Evolutionary conservation across 768 basidiomycete genomes (phyloP), one percentile per base, ranked within the genome.

Genomic region (Tricholoma hemisulphureum): DNA sequence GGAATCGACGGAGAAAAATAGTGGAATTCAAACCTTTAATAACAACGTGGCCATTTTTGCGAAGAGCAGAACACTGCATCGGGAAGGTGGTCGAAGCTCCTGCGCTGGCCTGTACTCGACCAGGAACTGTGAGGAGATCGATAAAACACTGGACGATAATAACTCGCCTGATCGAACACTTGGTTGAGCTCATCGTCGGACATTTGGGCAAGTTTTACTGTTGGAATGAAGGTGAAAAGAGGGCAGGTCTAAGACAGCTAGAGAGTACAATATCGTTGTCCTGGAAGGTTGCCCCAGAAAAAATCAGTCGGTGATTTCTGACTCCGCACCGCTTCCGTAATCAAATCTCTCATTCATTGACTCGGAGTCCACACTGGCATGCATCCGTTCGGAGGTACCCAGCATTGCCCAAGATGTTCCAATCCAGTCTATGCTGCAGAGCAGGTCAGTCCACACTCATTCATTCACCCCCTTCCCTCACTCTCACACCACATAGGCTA

Each of bases 31-130:
- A 49, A 84, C 93, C 82, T 83, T 97, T 98, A 78, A 99, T 98
- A 69, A 95, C 89, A 73, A 99, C 96, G 81, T 91, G 90, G 14
- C 91, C 90, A 74, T 87, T 87, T 82, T 90, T 91, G 73, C 88
- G 89, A 64, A 98, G 89, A 67, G 94, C 95, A 73, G 96, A 98
- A 80, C 97, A 98, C 82, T 93, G 91, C 87, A 85, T 90, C 65
- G 91, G 91, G 79, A 70, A 91, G 70, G 91, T 92, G 73, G 75
- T 65, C 61, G 91, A 92, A 69, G 91, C 90, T 63, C 87, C 88
- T 59, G 91, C 83, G 71, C 65, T 79, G 67, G 84, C 85, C 89
- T 91, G 63, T 24, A 53, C 21, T 61, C 56, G 13, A 48, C 58
- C 50, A 55, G 63, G 58, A 28, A 26, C 61, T 61, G 67, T 60